Base-by-base conservation (phyloP, 1,284 basidiomycete genomes). In the Coniferiporia sulphurascens region DNA sequence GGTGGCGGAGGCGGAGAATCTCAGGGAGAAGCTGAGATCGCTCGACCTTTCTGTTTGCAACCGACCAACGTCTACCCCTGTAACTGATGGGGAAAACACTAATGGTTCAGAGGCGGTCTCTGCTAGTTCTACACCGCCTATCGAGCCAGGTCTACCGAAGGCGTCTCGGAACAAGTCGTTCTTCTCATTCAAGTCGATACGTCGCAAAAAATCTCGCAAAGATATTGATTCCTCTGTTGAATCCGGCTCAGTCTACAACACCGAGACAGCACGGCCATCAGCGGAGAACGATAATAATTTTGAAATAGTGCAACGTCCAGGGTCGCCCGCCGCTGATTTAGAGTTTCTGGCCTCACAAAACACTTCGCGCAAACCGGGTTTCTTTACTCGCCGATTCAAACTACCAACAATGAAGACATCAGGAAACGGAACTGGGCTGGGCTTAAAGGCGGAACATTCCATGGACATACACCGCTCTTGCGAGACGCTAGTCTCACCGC, bases 401-500 rank as follows among this genome's bases (percentile, higher is more conserved):
- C 43, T 61, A 22, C 53, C 59, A 2, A 41, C 49, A 32, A 55
- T 45, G 49, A 44, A 46, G 32, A 22, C 41, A n/a, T 9, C 13
- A 19, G 44, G 44, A 17, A 9, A n/a, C 19, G 44, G 8, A 22
- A 21, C 13, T 12, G 78, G 77, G 62, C 72, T 85, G 43, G 70
- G 70, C 49, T 70, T 69, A 19, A 84, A 66, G 71, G 84, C 38
- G 73, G 82, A 65, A 75, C 76, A 65, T 83, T 82, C 44, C 13
- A 17, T 49, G 35, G 48, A 49, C 15, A 46, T 48, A 17, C 32
- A 49, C 22, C 60, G 50, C n/a, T 61, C 60, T 10, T 48, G 32
- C 22, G 60, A 61, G 44, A 45, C 52, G 27, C 22, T 58, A 7
- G 21, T 27, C 6, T 34, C 52, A 15, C 8, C 51, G 27, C 43